These are phyloP conservation scores for Apodospora peruviana DNA, from an alignment of 495 filamentous ascomycete species.

Conservation along the genomic window DNA sequence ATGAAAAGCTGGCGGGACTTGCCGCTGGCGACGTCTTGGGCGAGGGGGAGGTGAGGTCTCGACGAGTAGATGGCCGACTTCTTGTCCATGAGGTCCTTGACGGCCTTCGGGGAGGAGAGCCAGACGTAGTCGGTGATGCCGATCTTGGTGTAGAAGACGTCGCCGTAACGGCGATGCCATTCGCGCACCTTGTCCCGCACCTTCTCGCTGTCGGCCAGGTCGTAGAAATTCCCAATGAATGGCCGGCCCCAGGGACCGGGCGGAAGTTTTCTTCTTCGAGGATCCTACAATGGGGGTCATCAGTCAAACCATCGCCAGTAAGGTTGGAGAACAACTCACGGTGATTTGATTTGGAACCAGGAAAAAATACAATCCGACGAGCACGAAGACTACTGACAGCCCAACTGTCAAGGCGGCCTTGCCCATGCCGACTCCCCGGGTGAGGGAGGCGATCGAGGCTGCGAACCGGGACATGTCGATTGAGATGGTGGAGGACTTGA, in stretches of 20 bases:
- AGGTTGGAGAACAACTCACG: too few species aligned
- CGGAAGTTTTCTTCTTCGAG: not conserved
- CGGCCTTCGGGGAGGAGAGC: constrained; percentile 27
- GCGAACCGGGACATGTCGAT: not conserved
- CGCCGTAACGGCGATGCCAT: constrained; percentile 30
- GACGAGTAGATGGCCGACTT: constrained; percentile 20
- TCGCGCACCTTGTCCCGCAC: constrained; percentile 6
- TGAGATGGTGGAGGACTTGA: not conserved
- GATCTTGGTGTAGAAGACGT: constrained; percentile 3
- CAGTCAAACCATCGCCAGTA: too few species aligned
- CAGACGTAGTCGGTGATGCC: constrained; percentile 1
- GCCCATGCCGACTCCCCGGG: not conserved
- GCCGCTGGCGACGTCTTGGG: constrained; percentile 28
- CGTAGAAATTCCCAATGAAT: constrained; percentile 15
- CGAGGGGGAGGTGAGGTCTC: constrained; percentile 28
- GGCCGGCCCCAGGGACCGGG: constrained; percentile 10
- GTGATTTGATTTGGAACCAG: not conserved
- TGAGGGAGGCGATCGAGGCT: not conserved
- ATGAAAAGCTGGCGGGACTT: constrained; percentile 34
- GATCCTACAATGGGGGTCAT: too few species aligned
- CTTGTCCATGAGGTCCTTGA: constrained; percentile 33
- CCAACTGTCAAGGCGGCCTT: not conserved
- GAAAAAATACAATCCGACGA: not conserved
- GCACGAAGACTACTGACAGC: not conserved
- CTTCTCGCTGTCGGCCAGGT: constrained; percentile 5